These are phyloP conservation scores for Suhomyces panamericanus DNA, from an alignment of 1,139 yeast genomes.

Conservation along the genomic window DNA sequence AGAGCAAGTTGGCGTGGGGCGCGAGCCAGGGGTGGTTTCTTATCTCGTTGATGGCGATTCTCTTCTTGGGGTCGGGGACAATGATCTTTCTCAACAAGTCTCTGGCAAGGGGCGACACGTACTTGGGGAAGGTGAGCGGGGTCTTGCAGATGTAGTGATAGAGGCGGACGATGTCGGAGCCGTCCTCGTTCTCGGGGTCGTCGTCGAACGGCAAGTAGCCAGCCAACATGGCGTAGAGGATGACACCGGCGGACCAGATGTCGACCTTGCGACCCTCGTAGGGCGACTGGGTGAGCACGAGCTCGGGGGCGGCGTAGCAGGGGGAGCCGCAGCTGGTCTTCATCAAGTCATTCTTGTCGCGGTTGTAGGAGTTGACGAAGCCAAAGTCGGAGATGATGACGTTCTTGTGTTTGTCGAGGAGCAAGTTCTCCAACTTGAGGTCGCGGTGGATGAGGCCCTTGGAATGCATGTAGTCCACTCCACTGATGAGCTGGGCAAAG, in stretches of 20 bases:
- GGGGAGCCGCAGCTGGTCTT: slow-evolving; percentile 97
- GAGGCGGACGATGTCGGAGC: slow-evolving; percentile 86
- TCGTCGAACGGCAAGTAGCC: slow-evolving; percentile 98
- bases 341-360: slow-evolving; percentile 73
- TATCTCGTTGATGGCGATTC: slow-evolving; percentile 69
- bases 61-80: slow-evolving; percentile 80
- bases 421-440: slow-evolving; percentile 68
- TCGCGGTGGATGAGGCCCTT: slow-evolving; percentile 84
- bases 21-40: slow-evolving; percentile 85
- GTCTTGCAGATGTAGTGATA: slow-evolving; percentile 91
- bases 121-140: slow-evolving; percentile 93
- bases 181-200: slow-evolving; percentile 95
- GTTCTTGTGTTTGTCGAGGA: slow-evolving; percentile 77
- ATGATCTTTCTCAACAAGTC: slow-evolving; percentile 83
- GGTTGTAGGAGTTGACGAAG: slow-evolving; percentile 84
- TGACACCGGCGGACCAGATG: slow-evolving; percentile 96
- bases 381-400: slow-evolving; percentile 83
- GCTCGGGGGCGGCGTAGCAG: slow-evolving; percentile 97
- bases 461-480: slow-evolving; percentile 87
- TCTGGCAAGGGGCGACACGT: slow-evolving; percentile 86
- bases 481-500: slow-evolving; percentile 90
- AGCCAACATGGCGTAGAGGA: slow-evolving; percentile 92
- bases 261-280: slow-evolving; percentile 95
- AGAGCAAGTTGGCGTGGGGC: slow-evolving; percentile 75
- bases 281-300: slow-evolving; percentile 83